Conservation (phyloP, 192 early-diverging fungal genomes). For the Jimgerdemannia lactiflua region DNA sequence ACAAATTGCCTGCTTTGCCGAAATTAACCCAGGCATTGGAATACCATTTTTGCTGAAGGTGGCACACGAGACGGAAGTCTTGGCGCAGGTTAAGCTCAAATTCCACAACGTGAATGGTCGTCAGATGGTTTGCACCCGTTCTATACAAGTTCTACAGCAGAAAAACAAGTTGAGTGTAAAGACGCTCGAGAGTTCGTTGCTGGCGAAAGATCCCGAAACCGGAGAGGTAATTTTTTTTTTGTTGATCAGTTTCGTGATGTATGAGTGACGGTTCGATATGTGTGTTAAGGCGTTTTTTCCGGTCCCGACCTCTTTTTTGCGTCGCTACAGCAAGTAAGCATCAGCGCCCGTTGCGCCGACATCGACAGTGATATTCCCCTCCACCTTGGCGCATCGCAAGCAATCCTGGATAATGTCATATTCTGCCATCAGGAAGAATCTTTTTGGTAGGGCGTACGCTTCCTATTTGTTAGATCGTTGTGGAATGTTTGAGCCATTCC, state of each 20-base stretch:
- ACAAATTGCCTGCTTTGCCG: not conserved
- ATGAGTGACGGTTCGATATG: conserved; percentile 12
- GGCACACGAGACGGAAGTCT: conserved; percentile 72
- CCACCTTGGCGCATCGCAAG: conserved; percentile 86
- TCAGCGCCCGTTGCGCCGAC: conserved; percentile 82
- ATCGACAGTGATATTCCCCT: conserved; percentile 80
- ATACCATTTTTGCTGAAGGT: conserved; percentile 37
- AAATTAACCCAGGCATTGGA: not conserved
- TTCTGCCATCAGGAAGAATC: conserved; percentile 99
- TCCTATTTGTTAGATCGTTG: too few species aligned
- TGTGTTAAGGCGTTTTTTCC: conserved; percentile 4
- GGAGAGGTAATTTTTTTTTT: conserved; percentile 35
- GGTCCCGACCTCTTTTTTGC: not conserved
- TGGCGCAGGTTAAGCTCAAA: conserved; percentile 86
- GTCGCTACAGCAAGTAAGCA: conserved; percentile 48
- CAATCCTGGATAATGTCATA: conserved; percentile 97
- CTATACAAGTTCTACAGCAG: conserved; percentile 71
- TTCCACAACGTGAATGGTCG: conserved; percentile 79
- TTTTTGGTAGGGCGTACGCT: conserved; percentile 82
- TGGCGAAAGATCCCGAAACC: conserved; percentile 50
- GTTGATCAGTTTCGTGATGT: too few species aligned
- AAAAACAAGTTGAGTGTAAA: conserved; percentile 54
- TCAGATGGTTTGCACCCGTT: conserved; percentile 73
- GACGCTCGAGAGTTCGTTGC: conserved; percentile 78
- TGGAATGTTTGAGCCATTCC: too few species aligned